phyloP scores from a whole-genome alignment of 208 protist species.

The Crithidia fasciculata region DNA sequence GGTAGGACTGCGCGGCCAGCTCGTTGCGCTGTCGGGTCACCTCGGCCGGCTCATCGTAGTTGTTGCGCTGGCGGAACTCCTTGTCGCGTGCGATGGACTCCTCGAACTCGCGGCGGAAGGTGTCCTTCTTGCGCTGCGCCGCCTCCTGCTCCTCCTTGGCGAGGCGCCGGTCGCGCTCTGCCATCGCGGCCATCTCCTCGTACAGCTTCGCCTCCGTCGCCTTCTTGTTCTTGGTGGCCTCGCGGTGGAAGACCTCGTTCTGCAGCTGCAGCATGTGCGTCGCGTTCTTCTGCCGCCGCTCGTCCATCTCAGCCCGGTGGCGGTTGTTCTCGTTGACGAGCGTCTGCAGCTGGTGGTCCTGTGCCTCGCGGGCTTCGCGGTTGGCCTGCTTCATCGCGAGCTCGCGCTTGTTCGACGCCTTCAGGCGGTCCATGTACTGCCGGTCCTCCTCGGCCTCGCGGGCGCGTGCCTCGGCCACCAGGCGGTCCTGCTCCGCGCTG shows the following conservation, averaged over 20 bases:
- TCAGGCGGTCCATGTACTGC: constrained; percentile 68
- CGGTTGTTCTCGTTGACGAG: constrained; percentile 59
- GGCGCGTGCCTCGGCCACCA: constrained; percentile 50
- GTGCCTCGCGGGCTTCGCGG: constrained; percentile 40
- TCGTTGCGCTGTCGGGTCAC: constrained; percentile 71
- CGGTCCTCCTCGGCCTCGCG: constrained; percentile 50
- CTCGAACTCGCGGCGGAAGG: constrained; percentile 73
- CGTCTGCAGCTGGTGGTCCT: constrained; percentile 53
- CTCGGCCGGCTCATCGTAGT: constrained; percentile 84
- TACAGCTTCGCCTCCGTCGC: constrained; percentile 46
- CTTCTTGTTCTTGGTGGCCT: constrained; percentile 35
- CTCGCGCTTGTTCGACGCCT: constrained; percentile 66
- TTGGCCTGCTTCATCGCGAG: constrained; percentile 50
- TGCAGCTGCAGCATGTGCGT: constrained; percentile 59
- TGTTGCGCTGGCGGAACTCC: constrained; percentile 71
- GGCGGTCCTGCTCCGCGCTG: constrained; percentile 51
- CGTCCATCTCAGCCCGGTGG: constrained; percentile 63
- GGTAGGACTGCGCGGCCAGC: constrained; percentile 55
- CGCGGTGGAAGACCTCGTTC: constrained; percentile 72
- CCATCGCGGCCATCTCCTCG: constrained; percentile 51
- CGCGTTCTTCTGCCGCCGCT: constrained; percentile 62
- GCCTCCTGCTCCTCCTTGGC: constrained; percentile 60
- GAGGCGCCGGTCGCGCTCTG: constrained; percentile 64
- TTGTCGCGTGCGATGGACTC: constrained; percentile 71
- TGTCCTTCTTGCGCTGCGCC: constrained; percentile 55